Conservation (phyloP, 1,284 basidiomycete genomes). For the Melampsora larici-populina region DNA sequence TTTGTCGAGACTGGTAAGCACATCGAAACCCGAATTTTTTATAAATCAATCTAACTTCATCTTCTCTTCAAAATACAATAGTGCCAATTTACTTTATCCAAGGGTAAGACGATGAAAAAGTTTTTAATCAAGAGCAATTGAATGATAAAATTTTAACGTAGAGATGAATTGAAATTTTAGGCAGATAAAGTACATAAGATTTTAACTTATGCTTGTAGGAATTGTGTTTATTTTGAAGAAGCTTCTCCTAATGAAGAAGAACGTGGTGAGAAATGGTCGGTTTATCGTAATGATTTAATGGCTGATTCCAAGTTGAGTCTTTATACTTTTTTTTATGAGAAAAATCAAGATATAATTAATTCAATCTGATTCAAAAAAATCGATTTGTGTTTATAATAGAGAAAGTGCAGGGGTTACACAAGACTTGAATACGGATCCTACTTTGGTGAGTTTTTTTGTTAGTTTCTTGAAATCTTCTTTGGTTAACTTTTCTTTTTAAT, state of each 20-base stretch:
- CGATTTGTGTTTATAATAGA: conserved; percentile 56
- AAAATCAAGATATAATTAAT: not conserved
- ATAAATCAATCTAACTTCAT: no score
- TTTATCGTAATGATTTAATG: conserved; percentile 89
- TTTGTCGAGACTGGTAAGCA: conserved; percentile 39
- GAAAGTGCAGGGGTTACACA: conserved; percentile 88
- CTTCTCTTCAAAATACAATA: no score
- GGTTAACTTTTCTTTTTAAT: not conserved
- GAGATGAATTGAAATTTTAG: conserved; percentile 57
- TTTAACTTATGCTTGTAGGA: conserved; percentile 88
- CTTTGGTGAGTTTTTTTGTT: conserved; percentile 63
- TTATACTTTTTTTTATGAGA: not conserved
- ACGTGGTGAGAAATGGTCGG: conserved; percentile 65
- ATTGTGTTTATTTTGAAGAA: conserved; percentile 82
- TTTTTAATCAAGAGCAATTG: no score
- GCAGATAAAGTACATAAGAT: conserved; percentile 79
- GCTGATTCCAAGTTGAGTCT: conserved; percentile 80
- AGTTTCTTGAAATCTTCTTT: conserved; percentile 5
- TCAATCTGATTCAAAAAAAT: not conserved
- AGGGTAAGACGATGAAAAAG: not conserved
- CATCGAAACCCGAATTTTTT: not conserved
- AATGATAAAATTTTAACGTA: no score
- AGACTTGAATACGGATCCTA: conserved; percentile 85
- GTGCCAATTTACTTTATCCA: conserved; percentile 25
- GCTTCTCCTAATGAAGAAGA: conserved; percentile 57